phyloP scores from a whole-genome alignment of 2,329 filamentous ascomycete species.

The Orbilia ellipsospora region DNA sequence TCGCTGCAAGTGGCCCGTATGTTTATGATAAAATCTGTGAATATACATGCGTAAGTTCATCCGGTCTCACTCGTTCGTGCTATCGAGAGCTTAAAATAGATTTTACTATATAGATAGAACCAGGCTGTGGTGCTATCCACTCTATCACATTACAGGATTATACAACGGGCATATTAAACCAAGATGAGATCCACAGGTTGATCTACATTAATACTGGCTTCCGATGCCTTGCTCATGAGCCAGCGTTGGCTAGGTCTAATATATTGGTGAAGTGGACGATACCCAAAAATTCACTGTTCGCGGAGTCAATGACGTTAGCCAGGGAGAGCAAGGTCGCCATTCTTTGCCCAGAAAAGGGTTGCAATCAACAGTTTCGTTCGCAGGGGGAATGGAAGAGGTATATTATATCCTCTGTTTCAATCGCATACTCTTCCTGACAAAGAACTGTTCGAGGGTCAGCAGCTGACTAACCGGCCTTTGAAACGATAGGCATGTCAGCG shows the following conservation, averaged over 20 bases:
- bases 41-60: no score
- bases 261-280: constrained; percentile 13
- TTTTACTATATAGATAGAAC: constrained; percentile 14
- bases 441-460: not conserved
- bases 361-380: not conserved
- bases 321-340: not conserved
- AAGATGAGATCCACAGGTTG: constrained; percentile 8
- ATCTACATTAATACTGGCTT: constrained; percentile 18
- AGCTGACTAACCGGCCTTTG: no score
- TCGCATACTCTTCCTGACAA: not conserved
- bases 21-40: no score
- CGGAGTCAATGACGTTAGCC: not conserved
- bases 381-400: constrained; percentile 14
- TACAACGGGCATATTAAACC: not conserved
- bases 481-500: not conserved
- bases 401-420: not conserved
- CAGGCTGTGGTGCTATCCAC: not conserved
- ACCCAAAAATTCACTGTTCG: not conserved
- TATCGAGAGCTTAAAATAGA: no score
- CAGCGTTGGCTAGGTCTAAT: not conserved
- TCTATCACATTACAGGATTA: constrained; percentile 20
- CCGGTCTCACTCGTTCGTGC: no score
- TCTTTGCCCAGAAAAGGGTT: constrained; percentile 18
- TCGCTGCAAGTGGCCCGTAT: no score
- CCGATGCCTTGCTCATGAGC: constrained; percentile 17